These are phyloP conservation scores for Ramularia endophylla DNA, from an alignment of 2,329 filamentous ascomycete genomes.

Conservation along the genomic window DNA sequence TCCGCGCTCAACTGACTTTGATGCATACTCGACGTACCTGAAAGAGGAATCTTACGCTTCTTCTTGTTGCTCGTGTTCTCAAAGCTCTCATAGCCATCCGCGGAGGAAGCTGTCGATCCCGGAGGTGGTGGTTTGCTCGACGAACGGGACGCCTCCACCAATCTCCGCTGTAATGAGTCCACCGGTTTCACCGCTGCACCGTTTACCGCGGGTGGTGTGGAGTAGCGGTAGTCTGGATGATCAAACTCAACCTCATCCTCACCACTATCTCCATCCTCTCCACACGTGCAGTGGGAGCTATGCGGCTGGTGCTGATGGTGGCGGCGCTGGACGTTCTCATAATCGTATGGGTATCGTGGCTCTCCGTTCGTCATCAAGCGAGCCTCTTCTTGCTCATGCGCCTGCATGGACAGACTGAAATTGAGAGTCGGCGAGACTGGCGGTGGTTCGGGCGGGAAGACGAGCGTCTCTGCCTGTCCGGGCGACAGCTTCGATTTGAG, in stretches of 20 bases:
- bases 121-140: constrained; percentile 29
- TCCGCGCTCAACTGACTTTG: constrained; percentile 57
- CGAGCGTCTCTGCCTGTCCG: constrained; percentile 74
- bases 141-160: constrained; percentile 33
- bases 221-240: constrained; percentile 34
- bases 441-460: constrained; percentile 71
- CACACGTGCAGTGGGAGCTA: constrained; percentile 38
- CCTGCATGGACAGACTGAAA: constrained; percentile 21
- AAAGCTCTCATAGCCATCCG: constrained; percentile 92
- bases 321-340: constrained; percentile 42
- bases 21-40: constrained; percentile 61
- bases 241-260: constrained; percentile 50
- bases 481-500: constrained; percentile 82
- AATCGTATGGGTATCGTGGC: constrained; percentile 13
- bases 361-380: constrained; percentile 21
- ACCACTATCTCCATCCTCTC: constrained; percentile 53
- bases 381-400: constrained; percentile 15
- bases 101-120: constrained; percentile 59
- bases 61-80: constrained; percentile 99
- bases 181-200: constrained; percentile 20
- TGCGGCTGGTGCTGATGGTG: constrained; percentile 35
- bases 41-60: constrained; percentile 94
- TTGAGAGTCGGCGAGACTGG: constrained; percentile 49
- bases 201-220: constrained; percentile 32
- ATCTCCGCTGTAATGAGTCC: constrained; percentile 29